These are phyloP conservation scores for Cladochytrium replicatum DNA, from an alignment of 192 early-diverging fungal genomes.

Conservation along the genomic window DNA sequence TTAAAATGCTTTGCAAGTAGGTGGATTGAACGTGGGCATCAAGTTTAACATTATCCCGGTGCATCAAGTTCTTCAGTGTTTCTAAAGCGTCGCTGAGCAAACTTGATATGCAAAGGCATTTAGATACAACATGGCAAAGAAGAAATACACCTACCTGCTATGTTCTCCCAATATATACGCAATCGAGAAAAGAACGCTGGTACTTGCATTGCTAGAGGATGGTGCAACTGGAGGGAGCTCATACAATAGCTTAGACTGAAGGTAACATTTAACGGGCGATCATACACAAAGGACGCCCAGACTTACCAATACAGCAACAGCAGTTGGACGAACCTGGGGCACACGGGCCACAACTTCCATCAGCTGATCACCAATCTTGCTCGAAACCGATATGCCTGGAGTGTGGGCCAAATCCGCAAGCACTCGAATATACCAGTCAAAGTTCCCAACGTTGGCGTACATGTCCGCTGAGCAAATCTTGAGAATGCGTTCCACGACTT, in stretches of 20 bases:
- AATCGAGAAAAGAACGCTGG: too few relatives aligned
- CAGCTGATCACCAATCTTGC: constrained; percentile 58
- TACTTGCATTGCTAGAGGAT: too few relatives aligned
- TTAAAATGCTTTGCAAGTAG: too few relatives aligned
- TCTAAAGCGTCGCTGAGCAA: too few relatives aligned
- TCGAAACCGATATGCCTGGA: constrained; percentile 65
- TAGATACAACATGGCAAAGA: too few relatives aligned
- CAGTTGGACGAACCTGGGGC: constrained; percentile 65
- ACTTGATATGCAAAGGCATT: too few relatives aligned
- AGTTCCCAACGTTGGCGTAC: constrained; percentile 76
- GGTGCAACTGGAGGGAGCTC: constrained; percentile 2
- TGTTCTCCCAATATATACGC: too few relatives aligned
- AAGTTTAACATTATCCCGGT: too few relatives aligned
- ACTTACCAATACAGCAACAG: constrained; percentile 63
- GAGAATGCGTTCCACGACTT: constrained; percentile 75
- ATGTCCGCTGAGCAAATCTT: constrained; percentile 73
- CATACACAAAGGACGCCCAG: background rate
- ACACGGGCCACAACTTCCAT: constrained; percentile 88
- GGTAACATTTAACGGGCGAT: too few relatives aligned
- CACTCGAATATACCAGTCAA: constrained; percentile 91
- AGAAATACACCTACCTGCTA: too few relatives aligned
- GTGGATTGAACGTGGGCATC: too few relatives aligned
- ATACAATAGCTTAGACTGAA: background rate
- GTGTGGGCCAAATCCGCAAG: constrained; percentile 70
- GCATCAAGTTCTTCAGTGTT: too few relatives aligned